These are phyloP conservation scores for Schrenkiella parvula DNA, from an alignment of 345 rosid genomes.

Conservation along the genomic window DNA sequence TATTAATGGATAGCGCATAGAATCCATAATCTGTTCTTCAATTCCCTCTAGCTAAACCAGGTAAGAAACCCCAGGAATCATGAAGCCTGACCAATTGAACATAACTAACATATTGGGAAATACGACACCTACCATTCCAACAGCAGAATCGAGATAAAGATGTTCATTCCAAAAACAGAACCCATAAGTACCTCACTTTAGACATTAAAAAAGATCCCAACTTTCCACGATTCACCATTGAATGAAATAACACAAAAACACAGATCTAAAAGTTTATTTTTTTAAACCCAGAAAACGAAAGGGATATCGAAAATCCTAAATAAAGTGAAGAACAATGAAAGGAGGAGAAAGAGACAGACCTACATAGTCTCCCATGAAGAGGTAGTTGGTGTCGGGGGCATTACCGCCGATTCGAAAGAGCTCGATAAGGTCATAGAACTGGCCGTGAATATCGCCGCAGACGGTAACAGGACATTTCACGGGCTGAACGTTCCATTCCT, in stretches of 20 bases:
- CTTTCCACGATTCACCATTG: neutral
- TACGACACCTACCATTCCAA: neutral
- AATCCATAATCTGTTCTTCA: neutral
- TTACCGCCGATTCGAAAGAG: slow-evolving; percentile 94
- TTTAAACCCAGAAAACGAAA: neutral
- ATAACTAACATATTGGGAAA: slow-evolving; percentile 2
- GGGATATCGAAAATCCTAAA: neutral
- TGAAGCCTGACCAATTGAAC: neutral
- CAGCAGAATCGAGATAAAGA: neutral
- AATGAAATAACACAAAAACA: neutral
- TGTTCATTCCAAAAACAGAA: neutral
- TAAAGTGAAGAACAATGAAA: neutral
- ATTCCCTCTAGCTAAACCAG: neutral
- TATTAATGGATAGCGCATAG: neutral
- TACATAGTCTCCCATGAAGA: slow-evolving; percentile 99
- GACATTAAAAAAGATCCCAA: neutral
- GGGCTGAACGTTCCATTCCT: slow-evolving; percentile 99
- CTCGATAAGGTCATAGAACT: slow-evolving; percentile 95
- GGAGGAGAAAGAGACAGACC: slow-evolving; percentile 49
- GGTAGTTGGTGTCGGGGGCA: slow-evolving; percentile 94
- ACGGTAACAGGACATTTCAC: slow-evolving; percentile 99
- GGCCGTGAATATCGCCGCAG: slow-evolving; percentile 99
- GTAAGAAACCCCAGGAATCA: neutral
- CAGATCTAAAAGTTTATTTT: slow-evolving; percentile 7
- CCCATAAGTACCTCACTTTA: neutral